Conservation (phyloP, 768 basidiomycete species). For the Auriscalpium microsporum region DNA sequence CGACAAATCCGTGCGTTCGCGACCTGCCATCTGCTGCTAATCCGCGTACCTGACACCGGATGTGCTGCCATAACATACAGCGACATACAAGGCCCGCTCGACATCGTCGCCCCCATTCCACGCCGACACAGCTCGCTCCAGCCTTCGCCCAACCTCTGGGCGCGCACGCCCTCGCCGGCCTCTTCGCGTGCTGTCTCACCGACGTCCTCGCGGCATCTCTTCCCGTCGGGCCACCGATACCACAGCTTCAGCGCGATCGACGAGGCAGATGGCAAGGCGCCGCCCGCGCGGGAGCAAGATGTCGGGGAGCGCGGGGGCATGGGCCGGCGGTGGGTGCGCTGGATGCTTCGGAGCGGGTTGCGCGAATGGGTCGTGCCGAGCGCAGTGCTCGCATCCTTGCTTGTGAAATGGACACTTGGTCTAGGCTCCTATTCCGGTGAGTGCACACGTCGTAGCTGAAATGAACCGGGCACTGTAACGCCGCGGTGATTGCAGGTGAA, state of each 20-base stretch:
- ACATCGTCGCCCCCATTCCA: slow-evolving; percentile 60
- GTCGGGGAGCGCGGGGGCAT: slow-evolving; percentile 28
- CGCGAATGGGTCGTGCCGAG: slow-evolving; percentile 52
- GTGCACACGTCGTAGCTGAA: slow-evolving; percentile 18
- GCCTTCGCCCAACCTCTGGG: slow-evolving; percentile 39
- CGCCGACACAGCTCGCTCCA: slow-evolving; percentile 53
- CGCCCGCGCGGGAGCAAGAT: slow-evolving; percentile 12
- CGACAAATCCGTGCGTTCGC: too few species aligned
- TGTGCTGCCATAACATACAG: too few species aligned
- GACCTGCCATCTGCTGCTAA: too few species aligned
- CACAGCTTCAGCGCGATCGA: slow-evolving; percentile 38
- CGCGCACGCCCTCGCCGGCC: slow-evolving; percentile 36
- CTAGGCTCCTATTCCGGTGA: slow-evolving; percentile 78
- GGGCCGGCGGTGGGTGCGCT: slow-evolving; percentile 60
- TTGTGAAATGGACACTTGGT: slow-evolving; percentile 63
- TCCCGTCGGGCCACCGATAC: slow-evolving; percentile 10
- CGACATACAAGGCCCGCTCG: slow-evolving; percentile 1
- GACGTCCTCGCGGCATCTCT: slow-evolving; percentile 23
- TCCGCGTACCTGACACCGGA: too few species aligned
- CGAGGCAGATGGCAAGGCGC: slow-evolving; percentile 24
- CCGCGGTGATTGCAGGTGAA: slow-evolving; percentile 37
- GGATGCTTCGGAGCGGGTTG: slow-evolving; percentile 68
- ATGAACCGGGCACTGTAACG: neutral
- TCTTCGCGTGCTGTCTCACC: slow-evolving; percentile 43
- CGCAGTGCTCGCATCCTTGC: slow-evolving; percentile 41